Conservation (phyloP, 768 basidiomycete species). For the Calvatia gigantea region DNA sequence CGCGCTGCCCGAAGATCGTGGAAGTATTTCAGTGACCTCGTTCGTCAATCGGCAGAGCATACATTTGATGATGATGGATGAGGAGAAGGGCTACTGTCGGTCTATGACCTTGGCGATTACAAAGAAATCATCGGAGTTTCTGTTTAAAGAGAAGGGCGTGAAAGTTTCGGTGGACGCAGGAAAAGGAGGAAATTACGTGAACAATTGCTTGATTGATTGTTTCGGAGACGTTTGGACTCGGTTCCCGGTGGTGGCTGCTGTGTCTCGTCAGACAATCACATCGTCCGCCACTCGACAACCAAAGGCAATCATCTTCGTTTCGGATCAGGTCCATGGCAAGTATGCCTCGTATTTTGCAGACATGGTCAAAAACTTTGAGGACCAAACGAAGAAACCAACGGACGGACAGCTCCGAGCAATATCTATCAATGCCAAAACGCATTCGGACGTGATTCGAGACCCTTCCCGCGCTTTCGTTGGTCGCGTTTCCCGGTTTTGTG, state of each 20-base stretch:
- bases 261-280: constrained; percentile 38
- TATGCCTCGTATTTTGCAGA: constrained; percentile 42
- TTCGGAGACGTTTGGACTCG: constrained; percentile 57
- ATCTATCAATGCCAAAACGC: constrained; percentile 20
- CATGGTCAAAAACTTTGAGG: constrained; percentile 44
- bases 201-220: constrained; percentile 54
- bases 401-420: constrained; percentile 39
- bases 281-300: constrained; percentile 28
- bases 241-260: constrained; percentile 54
- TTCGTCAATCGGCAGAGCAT: constrained; percentile 37
- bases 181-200: constrained; percentile 18
- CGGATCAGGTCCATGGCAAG: constrained; percentile 22
- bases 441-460: neutral
- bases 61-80: constrained; percentile 40
- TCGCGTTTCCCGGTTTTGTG: constrained; percentile 32
- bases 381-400: constrained; percentile 48
- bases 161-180: constrained; percentile 15
- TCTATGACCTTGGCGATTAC: constrained; percentile 52
- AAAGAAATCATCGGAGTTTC: constrained; percentile 52
- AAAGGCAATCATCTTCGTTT: constrained; percentile 41
- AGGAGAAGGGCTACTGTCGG: constrained; percentile 23
- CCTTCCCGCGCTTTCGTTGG: neutral
- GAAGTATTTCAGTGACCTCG: constrained; percentile 37
- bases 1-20: constrained; percentile 24
- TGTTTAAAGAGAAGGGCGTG: constrained; percentile 42